Evolutionary conservation across 768 basidiomycete genomes (phyloP).

Genomic region (Tephrocybe sp.): DNA sequence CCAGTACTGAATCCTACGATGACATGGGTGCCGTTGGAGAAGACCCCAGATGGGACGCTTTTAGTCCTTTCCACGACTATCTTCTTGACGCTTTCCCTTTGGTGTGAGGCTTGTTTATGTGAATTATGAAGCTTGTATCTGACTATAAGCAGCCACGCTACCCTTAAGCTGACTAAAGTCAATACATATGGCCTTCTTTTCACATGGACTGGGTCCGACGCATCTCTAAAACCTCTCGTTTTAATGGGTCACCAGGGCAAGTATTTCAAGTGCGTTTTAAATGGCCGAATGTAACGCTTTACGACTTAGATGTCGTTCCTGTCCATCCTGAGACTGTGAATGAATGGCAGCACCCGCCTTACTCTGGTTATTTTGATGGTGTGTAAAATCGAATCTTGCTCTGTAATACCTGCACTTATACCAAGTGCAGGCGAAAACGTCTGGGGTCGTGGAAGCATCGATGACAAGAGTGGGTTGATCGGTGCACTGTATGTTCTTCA

Average conservation of each 20-base stretch:
- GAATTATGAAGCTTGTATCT: background rate
- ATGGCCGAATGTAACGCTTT: background rate
- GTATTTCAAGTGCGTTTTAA: conserved; percentile 1
- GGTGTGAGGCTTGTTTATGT: conserved; percentile 37
- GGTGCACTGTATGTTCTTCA: conserved; percentile 35
- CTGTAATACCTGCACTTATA: background rate
- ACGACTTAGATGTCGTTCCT: conserved; percentile 54
- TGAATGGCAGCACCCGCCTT: conserved; percentile 57
- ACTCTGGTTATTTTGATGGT: conserved; percentile 57
- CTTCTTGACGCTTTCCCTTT: conserved; percentile 55
- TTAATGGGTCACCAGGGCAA: conserved; percentile 67
- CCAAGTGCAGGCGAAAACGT: conserved; percentile 40
- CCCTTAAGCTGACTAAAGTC: conserved; percentile 60
- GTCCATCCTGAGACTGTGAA: conserved; percentile 47
- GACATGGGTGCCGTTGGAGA: conserved; percentile 42
- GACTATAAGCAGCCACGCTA: conserved; percentile 44
- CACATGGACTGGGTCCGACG: conserved; percentile 66
- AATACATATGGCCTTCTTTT: conserved; percentile 77
- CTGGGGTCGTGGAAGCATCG: conserved; percentile 74
- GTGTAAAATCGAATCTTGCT: conserved; percentile 4
- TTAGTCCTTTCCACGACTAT: conserved; percentile 53
- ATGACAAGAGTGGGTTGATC: conserved; percentile 76
- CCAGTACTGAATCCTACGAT: conserved; percentile 54
- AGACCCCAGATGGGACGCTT: conserved; percentile 55
- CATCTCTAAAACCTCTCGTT: conserved; percentile 64